Evolutionary conservation across 2,329 filamentous ascomycete genomes (phyloP).

Genomic region (Diatrype stigma): DNA sequence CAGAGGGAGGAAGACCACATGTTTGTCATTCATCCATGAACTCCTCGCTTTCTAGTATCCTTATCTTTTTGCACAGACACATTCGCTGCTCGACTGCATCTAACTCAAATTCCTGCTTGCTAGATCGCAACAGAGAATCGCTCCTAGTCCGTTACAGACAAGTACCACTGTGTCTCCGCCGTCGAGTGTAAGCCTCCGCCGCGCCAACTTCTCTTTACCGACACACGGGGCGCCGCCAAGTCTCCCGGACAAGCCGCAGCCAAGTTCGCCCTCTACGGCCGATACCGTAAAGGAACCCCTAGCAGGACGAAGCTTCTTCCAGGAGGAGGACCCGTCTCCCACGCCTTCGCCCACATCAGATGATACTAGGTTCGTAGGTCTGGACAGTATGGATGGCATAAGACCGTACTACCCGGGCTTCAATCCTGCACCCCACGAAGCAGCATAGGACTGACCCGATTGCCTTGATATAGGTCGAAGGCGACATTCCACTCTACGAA

Average conservation of each 20-base stretch:
- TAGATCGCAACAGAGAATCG: conserved; percentile 42
- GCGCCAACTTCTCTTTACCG: conserved; percentile 30
- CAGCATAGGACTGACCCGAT: not conserved
- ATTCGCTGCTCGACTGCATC: conserved; percentile 21
- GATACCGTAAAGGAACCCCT: conserved; percentile 5
- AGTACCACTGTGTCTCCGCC: conserved; percentile 39
- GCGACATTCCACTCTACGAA: conserved; percentile 36
- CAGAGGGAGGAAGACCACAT: not conserved
- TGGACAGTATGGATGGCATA: not conserved
- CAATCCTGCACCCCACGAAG: conserved; percentile 3
- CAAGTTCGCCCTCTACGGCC: conserved; percentile 6
- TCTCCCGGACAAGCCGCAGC: conserved; percentile 6
- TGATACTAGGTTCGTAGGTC: conserved; percentile 15
- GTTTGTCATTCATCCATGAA: not conserved
- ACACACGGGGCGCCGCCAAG: conserved; percentile 18
- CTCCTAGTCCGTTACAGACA: conserved; percentile 47
- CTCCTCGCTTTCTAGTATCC: too few species aligned
- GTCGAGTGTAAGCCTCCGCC: conserved; percentile 37
- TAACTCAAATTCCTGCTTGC: conserved; percentile 27
- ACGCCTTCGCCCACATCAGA: conserved; percentile 17
- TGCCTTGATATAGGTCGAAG: conserved; percentile 20
- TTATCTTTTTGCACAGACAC: too few species aligned
- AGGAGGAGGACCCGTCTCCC: conserved; percentile 16
- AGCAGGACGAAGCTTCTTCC: conserved; percentile 5
- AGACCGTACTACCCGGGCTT: not conserved